Evolutionary conservation across 768 basidiomycete species (phyloP).

Genomic region (Exidia glandulosa): DNA sequence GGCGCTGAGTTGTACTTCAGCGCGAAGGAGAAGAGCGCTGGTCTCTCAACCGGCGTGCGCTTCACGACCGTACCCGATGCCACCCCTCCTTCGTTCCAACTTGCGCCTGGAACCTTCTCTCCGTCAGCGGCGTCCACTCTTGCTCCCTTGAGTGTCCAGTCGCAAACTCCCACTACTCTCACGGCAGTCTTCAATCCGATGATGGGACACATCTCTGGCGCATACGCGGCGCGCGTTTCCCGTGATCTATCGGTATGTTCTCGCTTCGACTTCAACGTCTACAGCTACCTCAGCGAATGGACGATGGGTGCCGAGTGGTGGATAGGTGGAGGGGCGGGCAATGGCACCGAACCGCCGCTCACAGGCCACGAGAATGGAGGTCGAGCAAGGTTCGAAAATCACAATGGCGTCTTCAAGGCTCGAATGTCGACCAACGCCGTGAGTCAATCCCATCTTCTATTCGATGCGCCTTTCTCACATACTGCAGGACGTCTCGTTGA

Average conservation of each 20-base stretch:
- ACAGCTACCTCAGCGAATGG: conserved; percentile 95
- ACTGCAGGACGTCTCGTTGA: conserved; percentile 70
- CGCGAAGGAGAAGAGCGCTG: conserved; percentile 84
- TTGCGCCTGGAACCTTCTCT: conserved; percentile 22
- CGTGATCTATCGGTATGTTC: conserved; percentile 78
- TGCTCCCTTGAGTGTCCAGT: conserved; percentile 23
- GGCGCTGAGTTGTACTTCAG: conserved; percentile 93
- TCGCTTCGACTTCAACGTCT: conserved; percentile 92
- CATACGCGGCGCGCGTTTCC: conserved; percentile 83
- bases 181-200: conserved; percentile 94
- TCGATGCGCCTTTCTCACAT: background rate
- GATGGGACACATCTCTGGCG: conserved; percentile 85
- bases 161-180: conserved; percentile 87
- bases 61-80: conserved; percentile 86
- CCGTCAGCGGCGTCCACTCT: conserved; percentile 8
- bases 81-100: conserved; percentile 52
- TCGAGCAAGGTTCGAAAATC: conserved; percentile 19
- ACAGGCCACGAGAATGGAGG: background rate
- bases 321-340: conserved; percentile 46
- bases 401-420: conserved; percentile 81
- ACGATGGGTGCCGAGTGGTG: conserved; percentile 95
- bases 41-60: conserved; percentile 89
- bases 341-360: conserved; percentile 10
- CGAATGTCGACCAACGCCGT: conserved; percentile 85
- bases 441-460: conserved; percentile 5